A percentile compares a stretch with the other conserved stretches of the same genome.
phyloP scores from a whole-genome alignment of 164 flowering plant species.

The Umbellularia californica region DNA sequence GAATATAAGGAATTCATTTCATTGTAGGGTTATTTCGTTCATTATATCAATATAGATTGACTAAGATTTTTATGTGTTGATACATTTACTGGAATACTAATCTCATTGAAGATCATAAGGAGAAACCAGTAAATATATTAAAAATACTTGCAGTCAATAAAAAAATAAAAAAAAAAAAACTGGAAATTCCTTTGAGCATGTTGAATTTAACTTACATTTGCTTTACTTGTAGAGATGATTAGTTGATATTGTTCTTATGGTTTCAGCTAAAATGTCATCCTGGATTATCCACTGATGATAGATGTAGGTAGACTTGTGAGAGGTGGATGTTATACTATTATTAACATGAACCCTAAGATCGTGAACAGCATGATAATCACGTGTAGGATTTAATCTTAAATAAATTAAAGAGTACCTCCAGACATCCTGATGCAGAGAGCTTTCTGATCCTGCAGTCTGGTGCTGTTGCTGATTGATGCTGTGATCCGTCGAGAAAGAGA shows the following conservation, averaged over 20 bases:
- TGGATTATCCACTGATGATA: conserved; percentile 12
- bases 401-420: too few species aligned
- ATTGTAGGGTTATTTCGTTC: not conserved
- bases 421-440: too few species aligned
- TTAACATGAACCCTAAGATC: too few species aligned
- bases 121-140: not conserved
- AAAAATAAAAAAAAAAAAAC: not conserved
- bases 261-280: conserved; percentile 18
- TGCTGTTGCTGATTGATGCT: too few species aligned
- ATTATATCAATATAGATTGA: not conserved
- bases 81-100: not conserved
- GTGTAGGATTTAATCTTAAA: too few species aligned
- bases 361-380: too few species aligned
- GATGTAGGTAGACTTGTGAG: not conserved
- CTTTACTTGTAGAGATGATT: not conserved
- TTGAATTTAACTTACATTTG: too few species aligned
- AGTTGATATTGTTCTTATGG: not conserved
- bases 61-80: not conserved
- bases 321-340: too few species aligned
- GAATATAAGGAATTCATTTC: not conserved
- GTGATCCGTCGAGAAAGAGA: too few species aligned
- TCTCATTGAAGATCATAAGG: not conserved
- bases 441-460: too few species aligned
- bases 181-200: not conserved
- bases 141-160: not conserved